phyloP scores from a whole-genome alignment of 306 rosid species.

The Abrus precatorius region DNA sequence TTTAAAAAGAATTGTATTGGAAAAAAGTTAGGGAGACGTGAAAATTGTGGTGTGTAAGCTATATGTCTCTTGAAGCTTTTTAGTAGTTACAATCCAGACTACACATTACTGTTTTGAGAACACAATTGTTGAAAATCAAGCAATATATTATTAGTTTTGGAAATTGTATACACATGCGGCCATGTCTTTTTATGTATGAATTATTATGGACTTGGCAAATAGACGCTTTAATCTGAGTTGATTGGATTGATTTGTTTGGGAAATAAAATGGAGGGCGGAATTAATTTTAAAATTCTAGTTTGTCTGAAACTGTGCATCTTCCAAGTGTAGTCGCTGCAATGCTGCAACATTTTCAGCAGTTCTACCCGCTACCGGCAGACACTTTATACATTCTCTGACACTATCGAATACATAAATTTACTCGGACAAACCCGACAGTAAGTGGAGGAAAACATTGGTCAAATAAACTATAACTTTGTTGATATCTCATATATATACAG shows the following conservation, averaged over 20 bases:
- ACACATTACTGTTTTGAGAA: not conserved
- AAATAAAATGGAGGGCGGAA: not conserved
- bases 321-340: not conserved
- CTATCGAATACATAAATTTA: not conserved
- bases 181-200: not conserved
- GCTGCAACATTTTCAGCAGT: not conserved
- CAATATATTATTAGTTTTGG: not conserved
- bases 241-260: not conserved
- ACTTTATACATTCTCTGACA: not conserved
- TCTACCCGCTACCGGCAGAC: not conserved
- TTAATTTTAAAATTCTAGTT: not conserved
- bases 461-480: constrained; percentile 21
- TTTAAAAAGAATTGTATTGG: constrained; percentile 18
- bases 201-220: not conserved
- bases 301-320: not conserved
- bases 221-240: not conserved
- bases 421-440: not conserved
- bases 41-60: not conserved
- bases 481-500: constrained; percentile 50
- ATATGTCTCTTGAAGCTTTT: not conserved
- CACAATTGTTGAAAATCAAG: not conserved
- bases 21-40: constrained; percentile 12
- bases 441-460: not conserved
- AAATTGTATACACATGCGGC: not conserved
- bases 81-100: constrained; percentile 17